Evolutionary conservation across 768 basidiomycete genomes (phyloP), one percentile per base, ranked within the genome.

Genomic region (Cystofilobasidium bisporidii): DNA sequence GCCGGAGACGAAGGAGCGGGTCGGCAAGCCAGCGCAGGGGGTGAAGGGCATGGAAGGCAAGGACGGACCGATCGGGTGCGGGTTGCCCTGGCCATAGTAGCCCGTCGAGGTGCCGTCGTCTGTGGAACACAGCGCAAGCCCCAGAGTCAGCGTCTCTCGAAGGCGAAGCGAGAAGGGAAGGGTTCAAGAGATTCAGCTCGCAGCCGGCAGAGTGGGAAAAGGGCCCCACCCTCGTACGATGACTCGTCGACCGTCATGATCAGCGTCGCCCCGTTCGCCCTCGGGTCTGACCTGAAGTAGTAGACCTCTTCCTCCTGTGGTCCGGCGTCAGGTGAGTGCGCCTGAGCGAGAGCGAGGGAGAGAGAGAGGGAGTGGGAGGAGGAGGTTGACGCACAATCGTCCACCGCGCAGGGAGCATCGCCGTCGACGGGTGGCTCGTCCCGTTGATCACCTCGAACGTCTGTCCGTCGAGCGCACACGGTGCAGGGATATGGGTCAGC

Each of bases 261-360:
- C 3, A 90, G 81, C 14, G 78, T 76, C 1, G 86, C 86, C 14
- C 86, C 87, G 2, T 86, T 71, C 0, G 73, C 73, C 61, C 87
- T 80, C 36, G 88, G 88, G 74, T 89, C 86, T 6, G 83, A 84
- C 66, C 85, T 80, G 74, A 87, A 88, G 71, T 86, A 84, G 73
- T 88, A 88, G 33, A 75, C 74, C 67, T 79, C 79, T 62, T 79
- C 79, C 48, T 75, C 71, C 76, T 76, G 48, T 4, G 18, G 32
- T n/a, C n/a, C n/a, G n/a, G n/a, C n/a, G n/a, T n/a, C n/a, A n/a
- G n/a, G n/a, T n/a, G n/a, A n/a, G n/a, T n/a, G n/a, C n/a, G n/a
- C n/a, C n/a, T n/a, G 6, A 41, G 22, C 30, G 11, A 41, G 61
- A 17, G 24, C 24, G 10, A 20, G 15, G 40, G 40, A 43, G 60